Conservation (phyloP, 306 rosid genomes). For the Castanea mollissima region DNA sequence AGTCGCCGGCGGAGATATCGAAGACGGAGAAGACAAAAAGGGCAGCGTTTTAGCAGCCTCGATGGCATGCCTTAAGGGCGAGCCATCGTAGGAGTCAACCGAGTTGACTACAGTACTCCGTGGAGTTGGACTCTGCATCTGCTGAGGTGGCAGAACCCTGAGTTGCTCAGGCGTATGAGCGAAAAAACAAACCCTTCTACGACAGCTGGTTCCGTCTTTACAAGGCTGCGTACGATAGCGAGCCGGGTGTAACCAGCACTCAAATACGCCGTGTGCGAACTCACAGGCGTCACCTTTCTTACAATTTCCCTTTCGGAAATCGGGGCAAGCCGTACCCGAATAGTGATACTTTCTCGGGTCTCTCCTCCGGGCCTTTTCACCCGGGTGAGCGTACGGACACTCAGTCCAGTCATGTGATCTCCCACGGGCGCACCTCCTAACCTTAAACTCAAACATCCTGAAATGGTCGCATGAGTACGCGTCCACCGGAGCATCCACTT, state of each 20-base stretch:
- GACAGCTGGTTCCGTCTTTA: slow-evolving; percentile 81
- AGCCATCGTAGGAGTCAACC: slow-evolving; percentile 66
- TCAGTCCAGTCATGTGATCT: slow-evolving; percentile 99
- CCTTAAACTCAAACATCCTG: slow-evolving; percentile 92
- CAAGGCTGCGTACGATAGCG: slow-evolving; percentile 98
- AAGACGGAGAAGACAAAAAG: slow-evolving; percentile 46
- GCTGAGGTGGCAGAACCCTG: slow-evolving; percentile 56
- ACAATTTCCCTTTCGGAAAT: slow-evolving; percentile 83
- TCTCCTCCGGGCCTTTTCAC: slow-evolving; percentile 97
- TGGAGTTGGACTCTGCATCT: slow-evolving; percentile 31
- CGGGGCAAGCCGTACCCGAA: slow-evolving; percentile 92
- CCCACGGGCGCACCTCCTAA: slow-evolving; percentile 81
- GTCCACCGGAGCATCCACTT: slow-evolving; percentile 66
- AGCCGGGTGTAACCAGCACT: slow-evolving; percentile 98
- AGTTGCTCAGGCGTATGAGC: slow-evolving; percentile 97
- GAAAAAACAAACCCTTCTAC: slow-evolving; percentile 84
- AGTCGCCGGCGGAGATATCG: slow-evolving; percentile 51
- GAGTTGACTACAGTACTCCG: slow-evolving; percentile 44
- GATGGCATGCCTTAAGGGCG: slow-evolving; percentile 50
- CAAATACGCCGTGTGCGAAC: slow-evolving; percentile 91
- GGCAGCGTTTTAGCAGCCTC: slow-evolving; percentile 40
- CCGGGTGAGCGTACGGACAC: slow-evolving; percentile 98
- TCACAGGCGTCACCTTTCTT: slow-evolving; percentile 82
- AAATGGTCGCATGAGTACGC: slow-evolving; percentile 91
- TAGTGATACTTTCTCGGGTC: slow-evolving; percentile 88